A percentile compares a stretch with the other conserved stretches of the same genome.
Conservation (phyloP, 495 filamentous ascomycete species). For the Jackrogersella minutella region DNA sequence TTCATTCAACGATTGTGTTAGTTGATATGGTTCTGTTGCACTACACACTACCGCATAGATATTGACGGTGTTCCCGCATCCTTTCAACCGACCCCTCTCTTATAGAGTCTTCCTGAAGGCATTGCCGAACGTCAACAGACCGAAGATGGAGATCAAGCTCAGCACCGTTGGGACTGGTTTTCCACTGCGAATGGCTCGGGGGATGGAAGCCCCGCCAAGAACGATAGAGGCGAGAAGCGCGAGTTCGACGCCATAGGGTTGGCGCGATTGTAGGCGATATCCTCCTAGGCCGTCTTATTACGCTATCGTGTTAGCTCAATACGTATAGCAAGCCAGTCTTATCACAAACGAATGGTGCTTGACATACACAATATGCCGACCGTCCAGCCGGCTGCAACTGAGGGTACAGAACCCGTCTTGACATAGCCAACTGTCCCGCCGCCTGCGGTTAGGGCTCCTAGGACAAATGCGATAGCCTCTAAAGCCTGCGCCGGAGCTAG, state of each 20-base stretch:
- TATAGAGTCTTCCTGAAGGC: constrained; percentile 55
- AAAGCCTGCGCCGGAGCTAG: constrained; percentile 30
- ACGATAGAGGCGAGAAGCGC: constrained; percentile 81
- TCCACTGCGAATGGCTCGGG: constrained; percentile 77
- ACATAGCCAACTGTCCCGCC: constrained; percentile 86
- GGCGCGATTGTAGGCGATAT: constrained; percentile 68
- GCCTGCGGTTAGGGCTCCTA: constrained; percentile 82
- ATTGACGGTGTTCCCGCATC: neutral
- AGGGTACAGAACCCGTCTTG: constrained; percentile 84
- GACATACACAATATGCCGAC: constrained; percentile 71
- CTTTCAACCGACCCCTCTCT: constrained; percentile 12
- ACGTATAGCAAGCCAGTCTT: neutral
- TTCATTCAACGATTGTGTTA: constrained; percentile 3
- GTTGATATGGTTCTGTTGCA: neutral
- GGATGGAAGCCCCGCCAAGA: constrained; percentile 81
- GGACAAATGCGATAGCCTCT: constrained; percentile 66
- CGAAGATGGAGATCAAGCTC: constrained; percentile 68
- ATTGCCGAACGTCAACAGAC: constrained; percentile 67
- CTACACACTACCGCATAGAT: neutral
- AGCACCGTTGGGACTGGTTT: constrained; percentile 82
- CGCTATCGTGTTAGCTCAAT: constrained; percentile 15
- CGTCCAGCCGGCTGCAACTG: constrained; percentile 79
- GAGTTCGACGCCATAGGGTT: constrained; percentile 77
- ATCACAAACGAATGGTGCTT: neutral
- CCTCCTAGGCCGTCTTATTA: constrained; percentile 69